Evolutionary conservation across 371 early-diverging fungal genomes (phyloP), one percentile per base, ranked within the genome.

Genomic region (Mortierella sp.): DNA sequence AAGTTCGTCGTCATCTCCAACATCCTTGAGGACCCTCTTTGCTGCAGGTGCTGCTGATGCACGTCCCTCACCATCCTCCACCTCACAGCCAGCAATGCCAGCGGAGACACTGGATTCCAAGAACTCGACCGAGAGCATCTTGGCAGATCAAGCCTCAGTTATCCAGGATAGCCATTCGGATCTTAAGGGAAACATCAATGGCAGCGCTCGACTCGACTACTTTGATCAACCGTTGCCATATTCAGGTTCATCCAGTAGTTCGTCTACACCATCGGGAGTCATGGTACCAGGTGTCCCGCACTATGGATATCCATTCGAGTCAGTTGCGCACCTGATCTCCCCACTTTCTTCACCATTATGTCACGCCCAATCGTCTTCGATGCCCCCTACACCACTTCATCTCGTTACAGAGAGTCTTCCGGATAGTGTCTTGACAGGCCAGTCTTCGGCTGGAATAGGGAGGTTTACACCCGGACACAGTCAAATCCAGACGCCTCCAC

Each of bases 321-420:
- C 71, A 0, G 55, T 64, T 2, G 65, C 67, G 21, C 72, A 72
- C 21, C 62, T 65, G 22, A 40, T 71, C 21, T 67, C 74, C 1
- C 74, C 74, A 7, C 51, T 67, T 2, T 67, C 67, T n/a, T 67
- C 68, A 6, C 67, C 74, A 25, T 47, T 62, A 16, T 63, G 54
- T 22, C 63, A 58, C 12, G 54, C 73, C 1, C 73, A 74, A 48
- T 4, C 74, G 16, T 63, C 64, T 2, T 71, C 68, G 14, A 37
- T 74, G n/a, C 74, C 67, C 13, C 74, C 74, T 7, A 67, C 74
- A n/a, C 74, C 74, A 51, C 50, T 67, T 25, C 74, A 74, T 3
- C 19, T 55, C 31, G 34, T 64, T 5, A 37, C 49, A 8, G 71
- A 71, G 28, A 58, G 60, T 13, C 21, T 58, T 13, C 55, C 65